Base-by-base conservation (phyloP, 306 rosid species). In the Rubus idaeus region DNA sequence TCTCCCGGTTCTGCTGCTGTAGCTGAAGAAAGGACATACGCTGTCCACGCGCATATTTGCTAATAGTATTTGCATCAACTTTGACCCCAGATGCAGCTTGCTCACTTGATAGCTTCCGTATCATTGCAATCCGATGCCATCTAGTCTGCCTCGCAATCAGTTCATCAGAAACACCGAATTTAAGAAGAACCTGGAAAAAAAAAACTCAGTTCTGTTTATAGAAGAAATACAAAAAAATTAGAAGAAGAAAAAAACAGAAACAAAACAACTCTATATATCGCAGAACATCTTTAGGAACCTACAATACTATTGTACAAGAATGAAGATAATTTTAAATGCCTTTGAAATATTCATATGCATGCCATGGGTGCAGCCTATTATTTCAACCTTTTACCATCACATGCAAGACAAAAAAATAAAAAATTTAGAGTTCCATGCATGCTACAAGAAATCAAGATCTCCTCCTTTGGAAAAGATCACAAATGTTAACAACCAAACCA, bases 51-150 rank as follows among this genome's bases (percentile, higher is more conserved):
- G 98, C 98, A 87, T 94, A 94, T 77, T 94, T 94, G 79, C 89
- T 89, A 76, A 94, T 94, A 68, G 98, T 94, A 41, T 97, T 90
- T 65, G 96, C 93, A 83, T 94, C 98, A 74, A 94, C 96, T 87
- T 94, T 89, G 66, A 94, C 96, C 71, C 97, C 98, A 77, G 97
- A 84, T 83, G 94, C 92, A 71, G 98, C 97, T 84, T 94, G 98
- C 83, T 94, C 98, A 77, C 98, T 94, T 73, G 97, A 94, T 76
- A 92, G 98, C 86, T 91, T 94, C 66, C 98, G 97, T 83, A 94
- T 94, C 98, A 92, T 92, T 65, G 98, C 98, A 84, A 94, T 94
- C 74, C 98, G 93, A 90, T 94, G 98, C 98, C 98, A 94, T 82
- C 98, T 87, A 21, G 98, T 94, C 83, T 90, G 93, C 77, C 87